A percentile compares a stretch with the other conserved stretches of the same genome.
Evolutionary conservation across 2,329 filamentous ascomycete genomes (phyloP).

Genomic region (Phaeosphaeriaceae sp.): DNA sequence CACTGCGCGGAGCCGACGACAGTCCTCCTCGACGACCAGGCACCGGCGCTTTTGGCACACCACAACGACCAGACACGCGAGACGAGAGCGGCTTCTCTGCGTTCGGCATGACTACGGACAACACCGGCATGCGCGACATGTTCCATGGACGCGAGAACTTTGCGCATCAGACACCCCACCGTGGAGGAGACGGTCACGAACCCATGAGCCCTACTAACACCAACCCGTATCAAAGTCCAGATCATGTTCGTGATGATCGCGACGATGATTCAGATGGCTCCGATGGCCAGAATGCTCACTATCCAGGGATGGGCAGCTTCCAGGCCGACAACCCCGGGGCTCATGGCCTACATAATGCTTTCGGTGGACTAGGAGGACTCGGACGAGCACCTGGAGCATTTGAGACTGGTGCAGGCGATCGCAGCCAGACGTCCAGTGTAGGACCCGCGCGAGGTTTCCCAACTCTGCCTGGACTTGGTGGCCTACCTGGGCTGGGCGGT

Average conservation of each 20-base stretch:
- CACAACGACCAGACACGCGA: constrained; percentile 58
- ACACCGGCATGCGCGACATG: constrained; percentile 64
- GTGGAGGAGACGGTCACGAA: constrained; percentile 61
- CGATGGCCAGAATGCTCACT: constrained; percentile 59
- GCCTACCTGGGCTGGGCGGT: constrained; percentile 65
- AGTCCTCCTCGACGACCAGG: constrained; percentile 60
- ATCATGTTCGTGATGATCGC: constrained; percentile 73
- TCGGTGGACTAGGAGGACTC: constrained; percentile 65
- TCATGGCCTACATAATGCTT: constrained; percentile 53
- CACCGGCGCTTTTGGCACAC: constrained; percentile 51
- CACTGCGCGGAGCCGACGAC: constrained; percentile 77
- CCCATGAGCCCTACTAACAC: constrained; percentile 91
- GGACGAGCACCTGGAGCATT: constrained; percentile 50
- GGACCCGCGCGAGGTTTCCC: constrained; percentile 76
- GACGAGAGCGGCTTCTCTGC: constrained; percentile 66
- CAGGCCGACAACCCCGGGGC: constrained; percentile 55
- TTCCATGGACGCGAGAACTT: constrained; percentile 65
- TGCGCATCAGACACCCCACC: constrained; percentile 62
- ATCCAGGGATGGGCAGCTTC: constrained; percentile 62
- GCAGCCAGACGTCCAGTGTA: constrained; percentile 90
- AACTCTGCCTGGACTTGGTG: constrained; percentile 65
- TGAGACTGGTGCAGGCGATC: constrained; percentile 76
- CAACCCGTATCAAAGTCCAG: constrained; percentile 93
- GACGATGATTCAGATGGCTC: constrained; percentile 65
- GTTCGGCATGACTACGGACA: constrained; percentile 67